Evolutionary conservation across 768 basidiomycete genomes (phyloP).

Genomic region (Galerina sulciceps): DNA sequence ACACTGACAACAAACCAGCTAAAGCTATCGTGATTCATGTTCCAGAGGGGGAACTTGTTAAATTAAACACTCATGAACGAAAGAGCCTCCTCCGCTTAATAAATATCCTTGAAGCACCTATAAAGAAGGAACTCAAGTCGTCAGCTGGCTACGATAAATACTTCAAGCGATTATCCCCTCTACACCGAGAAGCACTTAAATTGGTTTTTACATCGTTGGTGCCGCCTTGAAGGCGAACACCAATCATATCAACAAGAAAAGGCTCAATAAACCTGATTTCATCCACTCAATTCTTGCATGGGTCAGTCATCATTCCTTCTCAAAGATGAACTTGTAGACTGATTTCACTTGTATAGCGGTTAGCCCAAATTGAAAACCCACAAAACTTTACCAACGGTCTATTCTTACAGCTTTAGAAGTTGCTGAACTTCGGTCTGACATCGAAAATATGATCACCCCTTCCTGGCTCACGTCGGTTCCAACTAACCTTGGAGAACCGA

Average conservation of each 20-base stretch:
- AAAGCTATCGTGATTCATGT: neutral
- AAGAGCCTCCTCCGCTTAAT: neutral
- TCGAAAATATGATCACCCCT: constrained; percentile 25
- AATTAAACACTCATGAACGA: neutral
- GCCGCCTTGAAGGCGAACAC: neutral
- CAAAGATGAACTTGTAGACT: neutral
- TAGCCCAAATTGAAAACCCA: neutral
- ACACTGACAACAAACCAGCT: neutral
- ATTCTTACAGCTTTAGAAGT: constrained; percentile 15
- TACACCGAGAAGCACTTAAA: neutral
- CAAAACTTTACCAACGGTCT: constrained; percentile 4
- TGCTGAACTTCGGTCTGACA: constrained; percentile 23
- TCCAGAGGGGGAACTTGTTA: neutral
- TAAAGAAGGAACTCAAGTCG: neutral
- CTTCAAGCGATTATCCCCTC: neutral
- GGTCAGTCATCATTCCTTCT: neutral
- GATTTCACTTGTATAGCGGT: neutral
- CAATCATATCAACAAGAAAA: neutral
- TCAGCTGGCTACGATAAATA: neutral
- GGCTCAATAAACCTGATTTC: neutral
- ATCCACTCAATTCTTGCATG: neutral
- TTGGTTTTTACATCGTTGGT: neutral
- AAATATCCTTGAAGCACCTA: neutral
- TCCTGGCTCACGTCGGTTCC: constrained; percentile 28
- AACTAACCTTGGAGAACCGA: constrained; percentile 19